Base-by-base conservation (phyloP, 495 filamentous ascomycete genomes). In the Margaritispora aquatica region DNA sequence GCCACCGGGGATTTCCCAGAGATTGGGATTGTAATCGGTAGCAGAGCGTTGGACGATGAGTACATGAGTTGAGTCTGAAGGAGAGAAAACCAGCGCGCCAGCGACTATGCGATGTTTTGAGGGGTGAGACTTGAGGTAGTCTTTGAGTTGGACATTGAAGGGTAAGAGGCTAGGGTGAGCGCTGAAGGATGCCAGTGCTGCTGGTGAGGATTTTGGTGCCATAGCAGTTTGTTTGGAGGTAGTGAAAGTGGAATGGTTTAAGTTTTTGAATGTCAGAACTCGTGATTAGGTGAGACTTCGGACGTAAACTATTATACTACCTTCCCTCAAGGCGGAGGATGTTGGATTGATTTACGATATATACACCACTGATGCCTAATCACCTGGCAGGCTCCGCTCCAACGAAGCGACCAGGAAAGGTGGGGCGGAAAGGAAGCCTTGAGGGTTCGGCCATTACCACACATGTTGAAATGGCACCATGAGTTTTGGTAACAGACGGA, bases 1-100 rank as follows among this genome's bases (percentile, higher is more conserved):
- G 2, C 56, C 56, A n/a, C 56, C 56, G 1, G 56, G 56, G 21
- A 46, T 41, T 41, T 59, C 56, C 56, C 56, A 59, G 26, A 51
- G 47, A 26, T 44, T 51, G 29, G 56, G 56, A 47, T 41, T 20
- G 56, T 15, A 59, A 20, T 59, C 56, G 1, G 56, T 38, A 2
- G 56, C 48, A 10, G 56, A 22, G 26, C 56, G 56, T 26, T 53
- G 47, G 20, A 59, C 3, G 3, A 59, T 38, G 26, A 59, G 56
- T 13, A 51, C 4, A 3, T 50, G 41, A 26, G n/a, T 26, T 57
- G n/a, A n/a, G 23, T 11, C 23, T 3, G 4, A 44, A 44, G 38
- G 38, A 11, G 13, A 29, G 55, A 57, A 57, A 26, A 57, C 55
- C 1, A 57, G 44, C 24, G 55, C 44, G 22, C 13, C 41, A 27